These are phyloP conservation scores for Raffaelea ambrosiae DNA, from an alignment of 2,329 filamentous ascomycete genomes.

Conservation along the genomic window DNA sequence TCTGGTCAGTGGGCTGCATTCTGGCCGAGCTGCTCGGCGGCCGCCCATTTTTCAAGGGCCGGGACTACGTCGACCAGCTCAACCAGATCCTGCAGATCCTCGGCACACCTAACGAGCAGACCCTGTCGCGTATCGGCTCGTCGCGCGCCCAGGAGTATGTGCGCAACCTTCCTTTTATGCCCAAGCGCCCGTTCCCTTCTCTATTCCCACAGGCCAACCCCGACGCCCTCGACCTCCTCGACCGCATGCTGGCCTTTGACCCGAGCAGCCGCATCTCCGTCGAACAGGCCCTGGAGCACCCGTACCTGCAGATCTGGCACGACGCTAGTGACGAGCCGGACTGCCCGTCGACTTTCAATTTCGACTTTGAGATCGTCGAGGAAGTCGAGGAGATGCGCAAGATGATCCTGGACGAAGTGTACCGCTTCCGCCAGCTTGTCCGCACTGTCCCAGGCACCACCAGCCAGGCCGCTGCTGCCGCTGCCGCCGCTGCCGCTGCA, in stretches of 20 bases:
- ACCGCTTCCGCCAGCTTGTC: conserved; percentile 64
- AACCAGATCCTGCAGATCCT: conserved; percentile 99
- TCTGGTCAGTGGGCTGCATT: conserved; percentile 98
- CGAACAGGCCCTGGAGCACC: conserved; percentile 91
- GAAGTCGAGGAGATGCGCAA: conserved; percentile 91
- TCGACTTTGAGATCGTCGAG: conserved; percentile 96
- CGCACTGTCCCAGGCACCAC: conserved; percentile 38
- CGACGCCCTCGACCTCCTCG: conserved; percentile 87
- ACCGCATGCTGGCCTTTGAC: conserved; percentile 97
- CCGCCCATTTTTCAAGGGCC: conserved; percentile 97
- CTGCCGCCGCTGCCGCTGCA: conserved; percentile 4
- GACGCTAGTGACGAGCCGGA: conserved; percentile 92
- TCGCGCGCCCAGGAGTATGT: conserved; percentile 97
- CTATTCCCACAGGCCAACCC: conserved; percentile 94
- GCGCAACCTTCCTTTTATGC: conserved; percentile 89
- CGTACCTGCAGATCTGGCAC: conserved; percentile 97
- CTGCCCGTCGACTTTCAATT: conserved; percentile 93
- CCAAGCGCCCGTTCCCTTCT: conserved; percentile 79
- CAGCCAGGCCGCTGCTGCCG: conserved; percentile 14
- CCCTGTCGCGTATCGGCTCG: conserved; percentile 85
- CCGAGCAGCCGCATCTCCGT: conserved; percentile 88
- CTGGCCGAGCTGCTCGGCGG: conserved; percentile 92
- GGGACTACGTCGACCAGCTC: conserved; percentile 97
- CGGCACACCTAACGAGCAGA: conserved; percentile 93
- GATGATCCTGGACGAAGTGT: conserved; percentile 95